phyloP scores from a whole-genome alignment of 441 rosid genomes.

The Euphorbia celastroides region DNA sequence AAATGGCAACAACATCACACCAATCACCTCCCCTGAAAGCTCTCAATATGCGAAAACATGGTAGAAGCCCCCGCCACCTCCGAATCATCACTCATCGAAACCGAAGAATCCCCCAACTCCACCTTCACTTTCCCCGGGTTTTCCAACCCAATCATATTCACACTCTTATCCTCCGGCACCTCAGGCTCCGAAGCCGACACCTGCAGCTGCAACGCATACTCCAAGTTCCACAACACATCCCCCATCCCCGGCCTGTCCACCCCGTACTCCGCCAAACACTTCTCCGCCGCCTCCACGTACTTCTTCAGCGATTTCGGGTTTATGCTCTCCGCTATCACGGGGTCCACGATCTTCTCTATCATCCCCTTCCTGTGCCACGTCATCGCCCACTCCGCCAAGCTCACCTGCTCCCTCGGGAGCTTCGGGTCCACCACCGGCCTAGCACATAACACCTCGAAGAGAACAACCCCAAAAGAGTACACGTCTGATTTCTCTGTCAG shows the following conservation, averaged over 20 bases:
- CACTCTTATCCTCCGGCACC: slow-evolving; percentile 35
- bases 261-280: slow-evolving; percentile 72
- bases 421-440: slow-evolving; percentile 62
- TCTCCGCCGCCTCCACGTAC: slow-evolving; percentile 74
- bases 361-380: slow-evolving; percentile 65
- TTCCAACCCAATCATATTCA: slow-evolving; percentile 19
- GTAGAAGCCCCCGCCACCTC: slow-evolving; percentile 24
- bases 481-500: too few relatives aligned
- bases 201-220: slow-evolving; percentile 81
- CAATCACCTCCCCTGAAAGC: slow-evolving; percentile 33
- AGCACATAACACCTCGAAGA: slow-evolving; percentile 63
- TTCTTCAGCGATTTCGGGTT: slow-evolving; percentile 68
- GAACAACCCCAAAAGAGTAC: too few relatives aligned
- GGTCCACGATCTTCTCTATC: slow-evolving; percentile 67
- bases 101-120: not conserved
- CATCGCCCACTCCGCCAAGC: slow-evolving; percentile 90
- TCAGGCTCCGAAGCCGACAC: slow-evolving; percentile 47
- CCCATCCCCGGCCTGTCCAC: slow-evolving; percentile 85
- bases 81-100: slow-evolving; percentile 25
- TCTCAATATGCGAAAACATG: slow-evolving; percentile 22
- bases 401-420: slow-evolving; percentile 71
- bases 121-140: not conserved
- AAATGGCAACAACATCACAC: not conserved
- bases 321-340: slow-evolving; percentile 40
- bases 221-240: slow-evolving; percentile 88